These are phyloP conservation scores for Didymella glomerata DNA, from an alignment of 2,329 filamentous ascomycete genomes.

Conservation along the genomic window DNA sequence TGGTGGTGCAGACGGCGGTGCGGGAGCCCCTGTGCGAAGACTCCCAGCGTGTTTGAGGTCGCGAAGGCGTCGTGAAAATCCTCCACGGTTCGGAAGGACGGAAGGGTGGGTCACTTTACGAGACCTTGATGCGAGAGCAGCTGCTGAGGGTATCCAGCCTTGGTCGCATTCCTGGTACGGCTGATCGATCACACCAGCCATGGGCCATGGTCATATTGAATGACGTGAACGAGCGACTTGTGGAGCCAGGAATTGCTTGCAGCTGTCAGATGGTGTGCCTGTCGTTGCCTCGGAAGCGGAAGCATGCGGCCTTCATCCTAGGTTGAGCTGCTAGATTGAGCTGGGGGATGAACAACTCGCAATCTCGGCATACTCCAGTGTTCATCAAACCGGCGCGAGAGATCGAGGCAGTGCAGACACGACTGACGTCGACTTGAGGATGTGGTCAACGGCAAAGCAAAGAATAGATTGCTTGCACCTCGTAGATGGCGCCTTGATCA, in stretches of 20 bases:
- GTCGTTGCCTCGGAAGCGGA: conserved; percentile 19
- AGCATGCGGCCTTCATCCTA: conserved; percentile 12
- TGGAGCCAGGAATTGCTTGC: conserved; percentile 30
- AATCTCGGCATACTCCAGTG: conserved; percentile 38
- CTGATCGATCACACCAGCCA: conserved; percentile 12
- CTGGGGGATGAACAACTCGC: conserved; percentile 31
- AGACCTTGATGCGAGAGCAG: conserved; percentile 2
- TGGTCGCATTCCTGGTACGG: conserved; percentile 21
- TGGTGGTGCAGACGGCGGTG: conserved; percentile 24
- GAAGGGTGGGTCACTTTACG: conserved; percentile 15
- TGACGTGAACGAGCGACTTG: conserved; percentile 16
- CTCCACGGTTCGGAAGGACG: conserved; percentile 19
- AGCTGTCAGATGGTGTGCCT: conserved; percentile 24
- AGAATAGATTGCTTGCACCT: background rate
- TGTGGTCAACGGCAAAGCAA: background rate
- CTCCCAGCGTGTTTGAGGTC: conserved; percentile 26
- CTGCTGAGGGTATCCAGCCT: conserved; percentile 10
- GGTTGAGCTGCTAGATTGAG: conserved; percentile 24
- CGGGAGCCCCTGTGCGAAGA: conserved; percentile 33
- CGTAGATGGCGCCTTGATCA: background rate
- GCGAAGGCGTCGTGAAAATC: conserved; percentile 17
- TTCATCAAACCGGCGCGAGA: conserved; percentile 24
- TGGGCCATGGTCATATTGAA: conserved; percentile 3
- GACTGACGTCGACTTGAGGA: background rate
- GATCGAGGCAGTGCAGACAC: conserved; percentile 10